Base-by-base conservation (phyloP, 2,329 filamentous ascomycete species). In the Colletotrichum abscissum region DNA sequence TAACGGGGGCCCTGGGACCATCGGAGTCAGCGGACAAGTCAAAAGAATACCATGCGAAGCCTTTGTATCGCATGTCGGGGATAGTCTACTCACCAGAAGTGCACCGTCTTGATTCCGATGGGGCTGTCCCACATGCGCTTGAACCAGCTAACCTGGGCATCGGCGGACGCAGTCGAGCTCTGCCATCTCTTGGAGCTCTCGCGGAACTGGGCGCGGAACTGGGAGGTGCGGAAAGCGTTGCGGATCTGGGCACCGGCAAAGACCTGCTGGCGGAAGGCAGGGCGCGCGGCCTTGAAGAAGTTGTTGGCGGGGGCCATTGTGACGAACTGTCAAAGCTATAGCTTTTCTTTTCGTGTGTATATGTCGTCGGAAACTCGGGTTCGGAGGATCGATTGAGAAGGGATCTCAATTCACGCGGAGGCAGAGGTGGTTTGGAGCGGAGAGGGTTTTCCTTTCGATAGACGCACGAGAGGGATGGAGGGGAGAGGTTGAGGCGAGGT, bases 31-130 rank as follows among this genome's bases (percentile, higher is more conserved):
- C 24, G 19, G 19, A 26, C 11, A n/a, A 28, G 33, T 46, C 22
- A 3, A 22, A 6, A 26, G 8, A 49, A 49, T 8, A 4, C 26
- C 9, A 52, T 28, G 19, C 42, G 19, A 38, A 52, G 58, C 24
- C 26, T n/a, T n/a, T 16, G 5, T 52, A 33, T 26, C 14, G 30
- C 8, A 9, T 35, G 5, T 9, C 1, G 19, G 22, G 6, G n/a
- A 16, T 2, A 26, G 24, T 5, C n/a, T 19, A 80, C 88, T 76
- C 87, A 96, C 96, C 97, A 99, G 87, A 99, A 99, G 85, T 99
- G 97, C 79, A 99, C 97, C 75, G 97, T 99, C 92, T 95, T 95
- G 78, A 95, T 78, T 64, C 94, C 94, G 76, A 95, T 84, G 75
- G 94, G 93, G 83, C 93, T 95, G 83, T 94, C 91, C 93, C 92